Conservation (phyloP, 2,329 filamentous ascomycete genomes). For the Harringtonia aguacate region DNA sequence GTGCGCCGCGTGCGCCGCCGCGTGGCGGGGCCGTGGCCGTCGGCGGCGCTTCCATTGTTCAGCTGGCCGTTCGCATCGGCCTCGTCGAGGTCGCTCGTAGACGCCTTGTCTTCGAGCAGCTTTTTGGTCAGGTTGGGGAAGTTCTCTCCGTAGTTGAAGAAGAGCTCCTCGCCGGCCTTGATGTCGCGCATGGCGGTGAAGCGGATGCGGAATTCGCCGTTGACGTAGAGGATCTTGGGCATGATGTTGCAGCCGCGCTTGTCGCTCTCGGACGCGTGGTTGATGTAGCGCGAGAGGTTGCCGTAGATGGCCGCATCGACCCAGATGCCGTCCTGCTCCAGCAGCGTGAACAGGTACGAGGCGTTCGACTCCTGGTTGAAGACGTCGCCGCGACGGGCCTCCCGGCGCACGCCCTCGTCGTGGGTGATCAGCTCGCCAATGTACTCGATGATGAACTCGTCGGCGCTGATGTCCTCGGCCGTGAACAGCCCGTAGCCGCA, state of each 20-base stretch:
- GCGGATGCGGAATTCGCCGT: slow-evolving; percentile 65
- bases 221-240: slow-evolving; percentile 59
- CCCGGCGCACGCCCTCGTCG: slow-evolving; percentile 58
- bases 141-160: slow-evolving; percentile 70
- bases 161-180: slow-evolving; percentile 61
- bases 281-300: slow-evolving; percentile 76
- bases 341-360: slow-evolving; percentile 53
- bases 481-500: slow-evolving; percentile 69
- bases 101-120: slow-evolving; percentile 31
- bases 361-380: slow-evolving; percentile 53
- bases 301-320: slow-evolving; percentile 69
- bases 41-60: not conserved
- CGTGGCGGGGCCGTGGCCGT: not conserved
- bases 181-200: slow-evolving; percentile 60
- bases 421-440: slow-evolving; percentile 65
- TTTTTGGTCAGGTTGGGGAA: slow-evolving; percentile 52
- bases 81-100: slow-evolving; percentile 9
- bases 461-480: slow-evolving; percentile 53
- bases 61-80: not conserved
- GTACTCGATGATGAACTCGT: slow-evolving; percentile 74
- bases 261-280: slow-evolving; percentile 52
- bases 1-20: not conserved
- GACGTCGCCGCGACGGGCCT: slow-evolving; percentile 47
- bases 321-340: slow-evolving; percentile 51
- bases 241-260: slow-evolving; percentile 48